These are phyloP conservation scores for Cercospora sp. DNA, from an alignment of 2,329 filamentous ascomycete genomes.

Conservation along the genomic window DNA sequence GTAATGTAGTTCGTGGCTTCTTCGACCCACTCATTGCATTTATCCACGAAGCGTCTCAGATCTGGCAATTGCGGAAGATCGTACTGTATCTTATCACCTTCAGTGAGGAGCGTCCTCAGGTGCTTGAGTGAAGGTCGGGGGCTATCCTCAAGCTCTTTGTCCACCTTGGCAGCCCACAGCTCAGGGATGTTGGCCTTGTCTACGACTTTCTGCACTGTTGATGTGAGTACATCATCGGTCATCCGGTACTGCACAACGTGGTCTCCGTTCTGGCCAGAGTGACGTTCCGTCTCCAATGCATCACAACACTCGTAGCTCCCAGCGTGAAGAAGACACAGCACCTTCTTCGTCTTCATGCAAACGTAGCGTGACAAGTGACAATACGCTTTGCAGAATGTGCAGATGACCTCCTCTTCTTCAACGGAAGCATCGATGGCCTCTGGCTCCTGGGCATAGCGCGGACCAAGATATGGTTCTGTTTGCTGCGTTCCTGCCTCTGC, in stretches of 20 bases:
- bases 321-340: slow-evolving; percentile 79
- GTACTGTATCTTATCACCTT: slow-evolving; percentile 95
- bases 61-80: slow-evolving; percentile 78
- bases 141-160: slow-evolving; percentile 79
- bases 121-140: slow-evolving; percentile 81
- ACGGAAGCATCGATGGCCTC: slow-evolving; percentile 69
- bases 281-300: slow-evolving; percentile 64
- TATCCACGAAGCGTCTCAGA: slow-evolving; percentile 86
- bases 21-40: slow-evolving; percentile 97
- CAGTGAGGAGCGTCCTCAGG: slow-evolving; percentile 78
- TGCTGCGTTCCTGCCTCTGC: slow-evolving; percentile 47
- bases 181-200: slow-evolving; percentile 87
- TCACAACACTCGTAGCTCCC: slow-evolving; percentile 81
- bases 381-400: slow-evolving; percentile 87
- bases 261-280: slow-evolving; percentile 54
- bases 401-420: slow-evolving; percentile 89
- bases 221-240: slow-evolving; percentile 67
- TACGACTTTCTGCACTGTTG: slow-evolving; percentile 70
- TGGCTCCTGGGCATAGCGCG: slow-evolving; percentile 51
- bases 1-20: slow-evolving; percentile 95
- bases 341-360: slow-evolving; percentile 77
- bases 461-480: slow-evolving; percentile 36
- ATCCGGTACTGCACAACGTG: slow-evolving; percentile 79
- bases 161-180: slow-evolving; percentile 85
- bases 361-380: slow-evolving; percentile 88